Base-by-base conservation (phyloP, 331 rosid genomes). In the Spiraea crenata region DNA sequence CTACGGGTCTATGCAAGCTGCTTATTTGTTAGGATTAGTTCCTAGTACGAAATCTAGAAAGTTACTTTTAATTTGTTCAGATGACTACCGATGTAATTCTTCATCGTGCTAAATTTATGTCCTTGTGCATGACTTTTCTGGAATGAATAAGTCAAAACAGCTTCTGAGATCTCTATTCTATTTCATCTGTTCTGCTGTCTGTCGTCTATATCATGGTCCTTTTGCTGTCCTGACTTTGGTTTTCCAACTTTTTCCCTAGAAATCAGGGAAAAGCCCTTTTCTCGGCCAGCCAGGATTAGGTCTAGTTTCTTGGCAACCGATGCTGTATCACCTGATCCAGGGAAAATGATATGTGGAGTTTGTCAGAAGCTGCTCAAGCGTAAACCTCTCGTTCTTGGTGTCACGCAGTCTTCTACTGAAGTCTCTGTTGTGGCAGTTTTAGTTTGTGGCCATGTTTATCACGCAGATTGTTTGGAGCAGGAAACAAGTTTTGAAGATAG, bases 391-490 rank as follows among this genome's bases (percentile, higher is more conserved):
- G 77, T 79, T 61, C 80, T 82, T 9, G 92, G 86, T 2, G 74
- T 61, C 77, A 74, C 88, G 0, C 40, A 79, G 31, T 70, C 91
- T 60, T 80, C 86, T 25, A 58, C 69, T 6, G 95, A 91, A 65
- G 91, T 81, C 35, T 84, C 90, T 11, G 86, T 81, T 19, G 98
- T 87, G 76, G 96, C 96, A 19, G 90, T 91, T 57, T 77, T 95
- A 74, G 92, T 79, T 20, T 95, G 99, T 8, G 98, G 97, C 65
- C 99, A 95, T 69, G 82, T 82, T 74, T 95, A 82, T 78, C 99
- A 95, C 62, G 89, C 92, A 1, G 96, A 87, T 34, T 95, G 99
- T 78, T 86, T 95, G 76, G 99, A 95, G 82, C 84, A 81, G 72
- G 77, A 74, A 76, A 89, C 92, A 12, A 61, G 71, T 47, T 42